phyloP scores from a whole-genome alignment of 2,329 filamentous ascomycete genomes.

The Cercospora beticola region DNA sequence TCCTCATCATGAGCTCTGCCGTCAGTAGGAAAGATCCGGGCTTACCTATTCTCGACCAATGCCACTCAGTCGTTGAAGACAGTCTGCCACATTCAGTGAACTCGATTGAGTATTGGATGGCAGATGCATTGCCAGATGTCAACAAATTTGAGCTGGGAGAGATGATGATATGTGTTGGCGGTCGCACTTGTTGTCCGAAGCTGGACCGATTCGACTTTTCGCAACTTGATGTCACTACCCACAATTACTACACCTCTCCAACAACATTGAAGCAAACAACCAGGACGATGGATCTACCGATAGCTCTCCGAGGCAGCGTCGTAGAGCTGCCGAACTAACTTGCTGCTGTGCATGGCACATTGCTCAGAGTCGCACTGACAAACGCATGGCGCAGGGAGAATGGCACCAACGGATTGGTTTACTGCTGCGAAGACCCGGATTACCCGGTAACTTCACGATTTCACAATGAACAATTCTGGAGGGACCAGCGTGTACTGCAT shows the following conservation, averaged over 20 bases:
- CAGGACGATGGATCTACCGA: background rate
- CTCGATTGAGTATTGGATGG: background rate
- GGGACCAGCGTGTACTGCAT: background rate
- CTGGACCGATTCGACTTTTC: background rate
- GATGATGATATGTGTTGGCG: background rate
- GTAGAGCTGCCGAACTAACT: background rate
- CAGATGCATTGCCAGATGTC: background rate
- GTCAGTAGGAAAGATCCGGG: background rate
- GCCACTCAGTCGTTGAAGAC: background rate
- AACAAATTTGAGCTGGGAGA: background rate
- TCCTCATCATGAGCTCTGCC: slow-evolving; percentile 6
- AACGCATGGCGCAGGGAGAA: background rate
- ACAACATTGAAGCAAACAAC: background rate
- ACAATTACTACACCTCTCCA: background rate
- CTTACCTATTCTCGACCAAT: background rate
- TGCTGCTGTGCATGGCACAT: background rate
- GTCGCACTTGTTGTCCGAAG: background rate
- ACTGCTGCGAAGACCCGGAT: background rate
- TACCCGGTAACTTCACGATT: background rate
- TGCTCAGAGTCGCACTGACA: background rate
- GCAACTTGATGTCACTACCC: background rate
- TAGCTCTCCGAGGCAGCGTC: background rate
- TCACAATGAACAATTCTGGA: background rate
- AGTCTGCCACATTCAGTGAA: background rate
- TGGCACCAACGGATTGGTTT: background rate